Evolutionary conservation across 2,329 filamentous ascomycete species (phyloP).

Genomic region (Cryoendolithus antarcticus): DNA sequence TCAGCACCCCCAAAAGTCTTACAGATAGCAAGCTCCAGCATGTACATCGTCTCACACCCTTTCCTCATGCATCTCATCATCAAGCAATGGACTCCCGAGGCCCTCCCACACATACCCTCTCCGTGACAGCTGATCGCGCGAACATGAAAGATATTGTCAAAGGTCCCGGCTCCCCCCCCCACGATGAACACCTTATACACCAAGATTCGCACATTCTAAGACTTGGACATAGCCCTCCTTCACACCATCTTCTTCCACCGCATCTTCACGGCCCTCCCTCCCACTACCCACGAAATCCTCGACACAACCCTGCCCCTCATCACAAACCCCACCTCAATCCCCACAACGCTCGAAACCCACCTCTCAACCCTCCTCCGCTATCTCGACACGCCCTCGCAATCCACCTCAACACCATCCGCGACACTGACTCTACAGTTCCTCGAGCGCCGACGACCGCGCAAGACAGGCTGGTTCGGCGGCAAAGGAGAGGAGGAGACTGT

Average conservation of each 20-base stretch:
- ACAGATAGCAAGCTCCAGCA: too few relatives aligned
- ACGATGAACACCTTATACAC: too few relatives aligned
- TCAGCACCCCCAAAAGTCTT: too few relatives aligned
- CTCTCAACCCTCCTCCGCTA: conserved; percentile 1
- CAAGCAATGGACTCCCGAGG: conserved; percentile 48
- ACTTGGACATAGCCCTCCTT: conserved; percentile 24
- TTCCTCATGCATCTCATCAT: too few relatives aligned
- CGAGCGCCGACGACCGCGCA: conserved; percentile 1
- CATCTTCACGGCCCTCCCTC: conserved; percentile 23
- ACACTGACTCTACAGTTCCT: neutral
- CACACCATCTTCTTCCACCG: conserved; percentile 27
- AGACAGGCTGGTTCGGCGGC: conserved; percentile 5
- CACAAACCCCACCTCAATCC: neutral
- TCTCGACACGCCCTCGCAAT: neutral
- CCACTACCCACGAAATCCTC: conserved; percentile 5
- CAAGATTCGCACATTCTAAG: conserved; percentile 13
- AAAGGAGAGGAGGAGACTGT: conserved; percentile 5
- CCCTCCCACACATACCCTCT: conserved; percentile 81
- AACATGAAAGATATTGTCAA: conserved; percentile 59
- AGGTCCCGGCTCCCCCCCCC: neutral
- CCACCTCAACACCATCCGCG: neutral
- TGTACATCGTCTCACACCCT: too few relatives aligned
- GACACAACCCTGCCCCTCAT: conserved; percentile 1
- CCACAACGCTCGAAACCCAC: conserved; percentile 1
- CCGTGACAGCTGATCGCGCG: conserved; percentile 81